These are phyloP conservation scores for Pachyrhizus erosus DNA, from an alignment of 306 rosid species.

Conservation along the genomic window DNA sequence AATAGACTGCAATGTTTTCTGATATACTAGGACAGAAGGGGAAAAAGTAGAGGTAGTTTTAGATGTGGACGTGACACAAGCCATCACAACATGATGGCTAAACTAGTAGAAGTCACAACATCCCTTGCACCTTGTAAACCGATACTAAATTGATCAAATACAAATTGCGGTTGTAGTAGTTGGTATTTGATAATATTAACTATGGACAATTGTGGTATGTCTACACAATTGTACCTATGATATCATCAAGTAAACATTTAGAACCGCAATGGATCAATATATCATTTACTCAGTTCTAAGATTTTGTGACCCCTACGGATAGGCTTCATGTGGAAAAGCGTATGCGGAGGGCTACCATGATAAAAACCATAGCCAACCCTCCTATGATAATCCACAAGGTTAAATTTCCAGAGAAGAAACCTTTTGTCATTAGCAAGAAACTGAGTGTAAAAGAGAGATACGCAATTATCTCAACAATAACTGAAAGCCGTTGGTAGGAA, in stretches of 20 bases:
- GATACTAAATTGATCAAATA: slow-evolving; percentile 14
- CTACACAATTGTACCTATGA: neutral
- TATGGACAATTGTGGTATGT: neutral
- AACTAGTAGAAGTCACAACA: slow-evolving; percentile 36
- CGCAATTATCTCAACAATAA: neutral
- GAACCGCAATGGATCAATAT: neutral
- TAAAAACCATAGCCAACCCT: slow-evolving; percentile 4
- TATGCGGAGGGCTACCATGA: neutral
- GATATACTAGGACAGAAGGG: neutral
- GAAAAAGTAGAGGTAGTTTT: neutral
- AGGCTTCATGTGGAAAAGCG: neutral
- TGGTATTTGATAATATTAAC: too few relatives aligned
- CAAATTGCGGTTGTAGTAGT: neutral
- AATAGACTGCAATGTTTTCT: slow-evolving; percentile 3
- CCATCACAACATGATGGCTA: slow-evolving; percentile 37
- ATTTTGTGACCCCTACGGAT: slow-evolving; percentile 29
- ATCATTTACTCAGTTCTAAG: slow-evolving; percentile 34
- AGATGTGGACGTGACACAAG: neutral
- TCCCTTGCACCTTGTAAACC: slow-evolving; percentile 24
- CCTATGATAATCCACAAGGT: slow-evolving; percentile 11
- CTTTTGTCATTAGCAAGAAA: neutral
- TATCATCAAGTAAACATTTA: neutral
- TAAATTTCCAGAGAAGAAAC: slow-evolving; percentile 13
- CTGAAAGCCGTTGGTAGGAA: neutral
- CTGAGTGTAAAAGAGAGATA: neutral